A percentile compares a stretch with the other conserved stretches of the same genome.
Evolutionary conservation across 768 basidiomycete species (phyloP).

Genomic region (Suillus alpinus): DNA sequence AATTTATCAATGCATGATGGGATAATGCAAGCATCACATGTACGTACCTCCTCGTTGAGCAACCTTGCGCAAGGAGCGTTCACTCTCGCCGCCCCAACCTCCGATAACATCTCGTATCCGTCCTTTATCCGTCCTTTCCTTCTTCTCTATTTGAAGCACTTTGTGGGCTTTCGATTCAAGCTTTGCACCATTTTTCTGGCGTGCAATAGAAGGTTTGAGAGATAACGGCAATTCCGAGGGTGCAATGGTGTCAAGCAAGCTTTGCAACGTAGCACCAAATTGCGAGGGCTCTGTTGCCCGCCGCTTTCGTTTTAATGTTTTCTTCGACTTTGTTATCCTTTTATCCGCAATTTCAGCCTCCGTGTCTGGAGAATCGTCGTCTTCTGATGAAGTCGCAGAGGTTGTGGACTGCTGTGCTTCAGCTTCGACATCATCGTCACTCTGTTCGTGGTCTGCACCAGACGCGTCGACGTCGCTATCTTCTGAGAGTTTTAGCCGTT

Average conservation of each 20-base stretch:
- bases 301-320: conserved; percentile 81
- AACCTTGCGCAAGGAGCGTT: conserved; percentile 73
- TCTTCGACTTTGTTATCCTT: conserved; percentile 64
- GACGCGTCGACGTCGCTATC: conserved; percentile 15
- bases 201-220: conserved; percentile 69
- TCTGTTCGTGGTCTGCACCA: neutral
- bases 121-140: conserved; percentile 69
- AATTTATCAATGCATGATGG: neutral
- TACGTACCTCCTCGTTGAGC: conserved; percentile 79
- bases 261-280: conserved; percentile 74
- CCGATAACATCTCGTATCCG: conserved; percentile 71
- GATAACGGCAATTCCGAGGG: conserved; percentile 73
- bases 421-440: conserved; percentile 4
- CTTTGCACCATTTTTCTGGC: conserved; percentile 73
- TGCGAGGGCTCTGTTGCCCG: conserved; percentile 71
- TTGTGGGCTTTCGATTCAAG: conserved; percentile 71
- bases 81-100: conserved; percentile 87
- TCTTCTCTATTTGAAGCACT: conserved; percentile 66
- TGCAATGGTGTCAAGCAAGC: conserved; percentile 66
- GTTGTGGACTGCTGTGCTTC: conserved; percentile 1
- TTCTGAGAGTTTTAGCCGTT: conserved; percentile 47
- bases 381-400: conserved; percentile 9
- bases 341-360: conserved; percentile 62
- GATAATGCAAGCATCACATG: neutral
- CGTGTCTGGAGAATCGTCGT: conserved; percentile 38